These are phyloP conservation scores for Arachis stenosperma DNA, from an alignment of 306 rosid species.

Conservation along the genomic window DNA sequence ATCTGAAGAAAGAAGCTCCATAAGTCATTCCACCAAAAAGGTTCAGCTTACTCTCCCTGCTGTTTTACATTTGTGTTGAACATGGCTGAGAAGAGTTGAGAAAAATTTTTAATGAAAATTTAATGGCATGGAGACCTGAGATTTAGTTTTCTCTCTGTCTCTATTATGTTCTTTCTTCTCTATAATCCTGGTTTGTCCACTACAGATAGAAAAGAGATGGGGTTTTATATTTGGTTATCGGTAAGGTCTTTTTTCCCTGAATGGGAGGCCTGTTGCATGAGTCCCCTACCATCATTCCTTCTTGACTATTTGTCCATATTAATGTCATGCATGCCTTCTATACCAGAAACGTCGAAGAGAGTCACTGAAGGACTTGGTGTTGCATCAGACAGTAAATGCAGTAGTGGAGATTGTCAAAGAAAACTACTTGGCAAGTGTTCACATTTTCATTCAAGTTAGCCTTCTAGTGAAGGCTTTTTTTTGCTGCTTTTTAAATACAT, in stretches of 20 bases:
- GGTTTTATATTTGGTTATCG: neutral
- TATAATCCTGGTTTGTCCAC: constrained; percentile 3
- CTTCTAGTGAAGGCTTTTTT: constrained; percentile 6
- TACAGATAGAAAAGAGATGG: neutral
- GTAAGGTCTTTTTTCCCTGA: constrained; percentile 22
- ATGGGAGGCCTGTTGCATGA: neutral
- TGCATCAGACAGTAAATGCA: constrained; percentile 76
- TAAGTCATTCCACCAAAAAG: constrained; percentile 60
- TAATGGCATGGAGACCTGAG: neutral
- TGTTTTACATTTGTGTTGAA: constrained; percentile 13
- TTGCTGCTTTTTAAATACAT: neutral
- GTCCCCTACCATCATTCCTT: constrained; percentile 11
- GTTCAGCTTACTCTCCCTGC: constrained; percentile 43
- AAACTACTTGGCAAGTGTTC: constrained; percentile 79
- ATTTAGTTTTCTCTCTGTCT: neutral
- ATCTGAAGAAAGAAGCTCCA: constrained; percentile 52
- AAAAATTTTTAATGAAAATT: neutral
- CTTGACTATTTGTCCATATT: constrained; percentile 32
- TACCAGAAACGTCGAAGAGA: constrained; percentile 81
- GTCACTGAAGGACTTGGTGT: constrained; percentile 53
- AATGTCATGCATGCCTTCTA: constrained; percentile 24
- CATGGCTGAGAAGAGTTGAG: neutral
- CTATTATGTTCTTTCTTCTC: constrained; percentile 9
- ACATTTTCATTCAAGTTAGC: constrained; percentile 28
- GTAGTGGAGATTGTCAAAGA: constrained; percentile 86